phyloP scores from a whole-genome alignment of 2,329 filamentous ascomycete species.

The Nannizziopsis arthrosporioides region DNA sequence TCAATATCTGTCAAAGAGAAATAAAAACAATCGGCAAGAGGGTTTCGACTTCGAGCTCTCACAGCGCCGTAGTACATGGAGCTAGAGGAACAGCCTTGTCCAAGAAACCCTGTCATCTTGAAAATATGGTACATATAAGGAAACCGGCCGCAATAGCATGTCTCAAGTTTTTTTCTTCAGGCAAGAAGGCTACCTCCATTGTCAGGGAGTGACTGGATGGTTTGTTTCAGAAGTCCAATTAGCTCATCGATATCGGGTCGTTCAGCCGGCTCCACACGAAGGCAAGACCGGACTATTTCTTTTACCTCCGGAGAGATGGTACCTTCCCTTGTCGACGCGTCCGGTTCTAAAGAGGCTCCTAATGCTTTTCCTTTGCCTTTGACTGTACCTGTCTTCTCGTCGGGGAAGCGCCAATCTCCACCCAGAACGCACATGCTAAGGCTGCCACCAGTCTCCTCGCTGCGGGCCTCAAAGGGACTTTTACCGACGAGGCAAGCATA shows the following conservation, averaged over 20 bases:
- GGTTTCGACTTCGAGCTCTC: no score
- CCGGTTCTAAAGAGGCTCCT: conserved; percentile 21
- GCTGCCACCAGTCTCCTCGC: conserved; percentile 89
- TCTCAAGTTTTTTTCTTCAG: background rate
- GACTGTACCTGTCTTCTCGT: conserved; percentile 56
- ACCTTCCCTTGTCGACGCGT: conserved; percentile 16
- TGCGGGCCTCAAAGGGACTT: conserved; percentile 89
- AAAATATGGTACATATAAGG: no score
- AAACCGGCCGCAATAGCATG: background rate
- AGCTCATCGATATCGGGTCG: conserved; percentile 77
- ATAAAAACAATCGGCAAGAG: no score
- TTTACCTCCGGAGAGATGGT: conserved; percentile 69
- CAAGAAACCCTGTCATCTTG: no score
- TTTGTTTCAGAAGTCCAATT: conserved; percentile 63
- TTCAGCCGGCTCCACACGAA: conserved; percentile 76
- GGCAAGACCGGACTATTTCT: conserved; percentile 74
- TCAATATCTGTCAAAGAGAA: no score
- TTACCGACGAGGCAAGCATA: conserved; percentile 96
- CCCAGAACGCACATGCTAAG: conserved; percentile 84
- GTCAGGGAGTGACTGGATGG: conserved; percentile 42
- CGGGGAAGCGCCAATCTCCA: conserved; percentile 93
- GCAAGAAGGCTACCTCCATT: background rate
- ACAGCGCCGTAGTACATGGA: no score
- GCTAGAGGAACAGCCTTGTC: no score
- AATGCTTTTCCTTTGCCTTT: conserved; percentile 44